Conservation (phyloP, 768 basidiomycete species). For the Kwoniella mangroviensis region DNA sequence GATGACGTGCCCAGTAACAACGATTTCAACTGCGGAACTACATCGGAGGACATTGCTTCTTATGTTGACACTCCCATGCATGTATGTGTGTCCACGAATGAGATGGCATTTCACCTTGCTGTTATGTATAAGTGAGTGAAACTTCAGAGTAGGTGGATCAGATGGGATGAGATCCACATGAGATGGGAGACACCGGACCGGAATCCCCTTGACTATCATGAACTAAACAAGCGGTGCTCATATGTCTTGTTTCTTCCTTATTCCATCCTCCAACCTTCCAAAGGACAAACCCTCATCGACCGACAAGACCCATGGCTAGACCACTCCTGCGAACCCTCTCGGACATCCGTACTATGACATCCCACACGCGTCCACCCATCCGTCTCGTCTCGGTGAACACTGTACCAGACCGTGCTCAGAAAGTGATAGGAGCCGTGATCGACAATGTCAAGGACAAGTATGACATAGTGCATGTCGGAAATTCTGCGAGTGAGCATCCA, state of each 20-base stretch:
- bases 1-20: background rate
- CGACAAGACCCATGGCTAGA: background rate
- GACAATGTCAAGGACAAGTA: constrained; percentile 50
- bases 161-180: too few relatives aligned
- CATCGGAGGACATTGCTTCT: too few relatives aligned
- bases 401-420: constrained; percentile 52
- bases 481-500: constrained; percentile 36
- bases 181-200: too few relatives aligned
- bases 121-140: too few relatives aligned
- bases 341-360: constrained; percentile 16
- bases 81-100: too few relatives aligned
- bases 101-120: too few relatives aligned
- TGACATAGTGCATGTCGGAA: constrained; percentile 50
- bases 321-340: background rate
- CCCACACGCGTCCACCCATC: constrained; percentile 23
- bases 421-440: constrained; percentile 50
- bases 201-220: too few relatives aligned
- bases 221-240: too few relatives aligned
- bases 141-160: too few relatives aligned
- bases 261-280: background rate
- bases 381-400: constrained; percentile 55
- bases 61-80: too few relatives aligned
- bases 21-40: background rate
- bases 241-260: too few relatives aligned
- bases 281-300: too few relatives aligned